phyloP scores from a whole-genome alignment of 2,329 filamentous ascomycete genomes.

The Pseudocercospora macadamiae region DNA sequence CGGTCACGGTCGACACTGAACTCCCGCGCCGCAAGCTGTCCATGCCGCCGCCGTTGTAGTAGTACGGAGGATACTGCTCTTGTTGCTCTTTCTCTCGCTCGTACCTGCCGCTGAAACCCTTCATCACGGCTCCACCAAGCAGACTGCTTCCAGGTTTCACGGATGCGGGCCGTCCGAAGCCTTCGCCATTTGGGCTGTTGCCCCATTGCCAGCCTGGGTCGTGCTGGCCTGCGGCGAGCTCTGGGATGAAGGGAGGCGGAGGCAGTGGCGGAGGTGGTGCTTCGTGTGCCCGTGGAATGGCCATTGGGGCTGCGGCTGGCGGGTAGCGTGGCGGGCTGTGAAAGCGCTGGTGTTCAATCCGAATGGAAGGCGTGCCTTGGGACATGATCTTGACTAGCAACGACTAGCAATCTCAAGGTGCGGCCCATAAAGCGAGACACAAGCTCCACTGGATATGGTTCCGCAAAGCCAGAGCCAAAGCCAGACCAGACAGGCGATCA shows the following conservation, averaged over 20 bases:
- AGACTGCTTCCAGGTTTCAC: slow-evolving; percentile 54
- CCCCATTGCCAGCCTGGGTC: slow-evolving; percentile 67
- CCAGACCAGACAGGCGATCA: too few species aligned
- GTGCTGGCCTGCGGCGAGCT: slow-evolving; percentile 55
- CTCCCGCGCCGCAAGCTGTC: slow-evolving; percentile 44
- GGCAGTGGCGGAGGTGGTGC: slow-evolving; percentile 65
- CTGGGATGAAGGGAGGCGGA: slow-evolving; percentile 62
- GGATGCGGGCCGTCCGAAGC: slow-evolving; percentile 50
- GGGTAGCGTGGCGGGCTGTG: slow-evolving; percentile 39
- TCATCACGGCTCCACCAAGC: slow-evolving; percentile 39
- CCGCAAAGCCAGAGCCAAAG: neutral
- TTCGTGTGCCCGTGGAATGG: slow-evolving; percentile 62
- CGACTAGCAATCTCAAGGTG: slow-evolving; percentile 11
- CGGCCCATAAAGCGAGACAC: slow-evolving; percentile 17
- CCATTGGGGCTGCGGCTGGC: slow-evolving; percentile 59
- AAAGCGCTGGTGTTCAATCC: slow-evolving; percentile 45
- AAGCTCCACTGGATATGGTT: slow-evolving; percentile 18
- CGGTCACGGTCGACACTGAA: slow-evolving; percentile 42
- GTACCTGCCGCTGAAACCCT: slow-evolving; percentile 16
- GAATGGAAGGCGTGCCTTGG: slow-evolving; percentile 37
- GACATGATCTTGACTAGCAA: slow-evolving; percentile 22
- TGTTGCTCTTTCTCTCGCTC: slow-evolving; percentile 34
- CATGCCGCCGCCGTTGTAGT: slow-evolving; percentile 22
- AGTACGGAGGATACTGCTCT: slow-evolving; percentile 16
- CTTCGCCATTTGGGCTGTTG: slow-evolving; percentile 55